Evolutionary conservation across 1,284 basidiomycete genomes (phyloP).

Genomic region (Ganoderma resinaceum): DNA sequence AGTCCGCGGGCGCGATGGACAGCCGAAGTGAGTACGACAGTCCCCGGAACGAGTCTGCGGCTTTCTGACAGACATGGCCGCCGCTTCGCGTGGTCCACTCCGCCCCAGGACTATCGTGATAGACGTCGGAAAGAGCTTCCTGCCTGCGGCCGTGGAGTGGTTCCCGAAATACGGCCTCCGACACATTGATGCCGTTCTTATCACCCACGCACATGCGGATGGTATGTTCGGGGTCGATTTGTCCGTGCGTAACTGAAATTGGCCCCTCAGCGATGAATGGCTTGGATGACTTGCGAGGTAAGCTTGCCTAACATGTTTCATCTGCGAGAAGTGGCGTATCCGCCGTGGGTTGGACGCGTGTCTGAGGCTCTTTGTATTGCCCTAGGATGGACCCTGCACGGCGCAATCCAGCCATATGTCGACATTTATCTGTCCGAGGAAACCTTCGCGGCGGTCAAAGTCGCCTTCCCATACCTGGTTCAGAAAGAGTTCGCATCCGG

Average conservation of each 20-base stretch:
- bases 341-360: not conserved
- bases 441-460: slow-evolving; percentile 70
- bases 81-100: not conserved
- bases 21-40: slow-evolving; percentile 54
- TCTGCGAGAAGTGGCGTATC: not conserved
- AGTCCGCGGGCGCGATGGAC: slow-evolving; percentile 56
- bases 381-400: slow-evolving; percentile 76
- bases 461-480: slow-evolving; percentile 81
- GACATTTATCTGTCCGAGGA: slow-evolving; percentile 74
- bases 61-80: not conserved
- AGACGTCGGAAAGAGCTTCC: slow-evolving; percentile 85
- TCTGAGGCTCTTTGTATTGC: slow-evolving; percentile 8
- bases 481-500: slow-evolving; percentile 78
- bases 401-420: slow-evolving; percentile 72
- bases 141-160: slow-evolving; percentile 78
- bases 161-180: slow-evolving; percentile 80
- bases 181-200: slow-evolving; percentile 78
- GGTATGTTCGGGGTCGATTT: slow-evolving; percentile 49
- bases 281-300: slow-evolving; percentile 81
- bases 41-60: not conserved
- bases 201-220: slow-evolving; percentile 84
- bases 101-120: slow-evolving; percentile 70
- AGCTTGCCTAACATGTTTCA: slow-evolving; percentile 22
- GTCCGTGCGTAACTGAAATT: slow-evolving; percentile 1
- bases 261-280: slow-evolving; percentile 75